Percentiles rank a stretch among this genome's conserved stretches.
Conservation (phyloP, 2,329 filamentous ascomycete genomes). For the Botryotinia narcissicola region DNA sequence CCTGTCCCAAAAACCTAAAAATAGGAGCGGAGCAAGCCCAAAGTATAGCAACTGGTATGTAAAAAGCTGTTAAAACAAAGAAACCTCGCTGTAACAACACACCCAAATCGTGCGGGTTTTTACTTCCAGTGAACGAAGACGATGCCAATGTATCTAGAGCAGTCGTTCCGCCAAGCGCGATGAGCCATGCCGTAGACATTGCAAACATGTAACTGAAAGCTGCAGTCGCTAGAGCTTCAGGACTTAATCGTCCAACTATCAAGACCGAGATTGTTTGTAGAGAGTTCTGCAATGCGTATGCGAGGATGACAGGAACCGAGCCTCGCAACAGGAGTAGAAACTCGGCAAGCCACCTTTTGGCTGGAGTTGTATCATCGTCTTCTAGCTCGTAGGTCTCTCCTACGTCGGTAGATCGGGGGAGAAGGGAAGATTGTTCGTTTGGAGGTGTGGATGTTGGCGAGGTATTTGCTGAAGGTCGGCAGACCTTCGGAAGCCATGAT, state of each 20-base stretch:
- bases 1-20: constrained; percentile 73
- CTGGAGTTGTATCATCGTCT: constrained; percentile 26
- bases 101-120: constrained; percentile 75
- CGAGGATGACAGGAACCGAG: constrained; percentile 75
- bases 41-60: constrained; percentile 67
- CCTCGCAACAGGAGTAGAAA: constrained; percentile 66
- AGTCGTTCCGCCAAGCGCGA: constrained; percentile 80
- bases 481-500: constrained; percentile 35
- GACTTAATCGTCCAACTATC: constrained; percentile 74
- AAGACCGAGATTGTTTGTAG: constrained; percentile 80
- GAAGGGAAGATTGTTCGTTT: constrained; percentile 36
- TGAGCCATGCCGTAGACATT: constrained; percentile 84
- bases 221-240: constrained; percentile 75
- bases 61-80: constrained; percentile 69
- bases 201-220: constrained; percentile 95
- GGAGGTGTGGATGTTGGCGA: constrained; percentile 29
- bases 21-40: constrained; percentile 75
- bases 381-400: constrained; percentile 33
- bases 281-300: constrained; percentile 82
- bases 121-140: constrained; percentile 76
- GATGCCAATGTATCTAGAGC: constrained; percentile 83
- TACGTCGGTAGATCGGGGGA: constrained; percentile 28
- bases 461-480: constrained; percentile 23
- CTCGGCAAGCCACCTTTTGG: constrained; percentile 50
- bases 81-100: constrained; percentile 75